These are phyloP conservation scores for Carex scoparia DNA, from an alignment of 176 grass and related monocot genomes.

Conservation along the genomic window DNA sequence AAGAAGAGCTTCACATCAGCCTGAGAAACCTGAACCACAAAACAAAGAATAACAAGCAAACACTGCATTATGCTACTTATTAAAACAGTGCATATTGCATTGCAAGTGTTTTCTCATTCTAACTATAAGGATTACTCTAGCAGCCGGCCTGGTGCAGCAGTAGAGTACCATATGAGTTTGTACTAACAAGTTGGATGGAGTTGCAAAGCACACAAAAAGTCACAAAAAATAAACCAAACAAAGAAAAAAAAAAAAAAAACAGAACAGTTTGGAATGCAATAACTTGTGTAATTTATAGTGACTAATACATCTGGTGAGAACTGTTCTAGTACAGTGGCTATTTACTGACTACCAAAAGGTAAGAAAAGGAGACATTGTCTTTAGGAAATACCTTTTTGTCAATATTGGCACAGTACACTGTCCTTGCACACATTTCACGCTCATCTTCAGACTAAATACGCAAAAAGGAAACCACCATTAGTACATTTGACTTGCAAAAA, in stretches of 20 bases:
- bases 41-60: neutral
- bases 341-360: neutral
- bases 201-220: neutral
- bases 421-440: slow-evolving; percentile 97
- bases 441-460: slow-evolving; percentile 83
- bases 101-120: neutral
- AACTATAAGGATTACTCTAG: neutral
- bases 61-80: neutral
- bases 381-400: slow-evolving; percentile 81
- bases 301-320: neutral
- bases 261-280: neutral
- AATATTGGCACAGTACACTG: slow-evolving; percentile 99
- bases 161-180: neutral
- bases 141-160: neutral
- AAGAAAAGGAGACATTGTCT: neutral
- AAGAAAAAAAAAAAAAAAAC: slow-evolving; percentile 2
- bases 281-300: neutral
- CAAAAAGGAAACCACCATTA: neutral
- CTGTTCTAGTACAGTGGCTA: neutral
- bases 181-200: neutral
- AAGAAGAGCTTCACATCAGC: slow-evolving; percentile 99
- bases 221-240: slow-evolving; percentile 25
- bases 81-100: neutral
- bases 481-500: neutral
- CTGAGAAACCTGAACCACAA: slow-evolving; percentile 71